Percentiles rank a stretch among this genome's conserved stretches.
These are phyloP conservation scores for Pestalotiopsis sp. DNA, from an alignment of 2,329 filamentous ascomycete species.

Conservation along the genomic window DNA sequence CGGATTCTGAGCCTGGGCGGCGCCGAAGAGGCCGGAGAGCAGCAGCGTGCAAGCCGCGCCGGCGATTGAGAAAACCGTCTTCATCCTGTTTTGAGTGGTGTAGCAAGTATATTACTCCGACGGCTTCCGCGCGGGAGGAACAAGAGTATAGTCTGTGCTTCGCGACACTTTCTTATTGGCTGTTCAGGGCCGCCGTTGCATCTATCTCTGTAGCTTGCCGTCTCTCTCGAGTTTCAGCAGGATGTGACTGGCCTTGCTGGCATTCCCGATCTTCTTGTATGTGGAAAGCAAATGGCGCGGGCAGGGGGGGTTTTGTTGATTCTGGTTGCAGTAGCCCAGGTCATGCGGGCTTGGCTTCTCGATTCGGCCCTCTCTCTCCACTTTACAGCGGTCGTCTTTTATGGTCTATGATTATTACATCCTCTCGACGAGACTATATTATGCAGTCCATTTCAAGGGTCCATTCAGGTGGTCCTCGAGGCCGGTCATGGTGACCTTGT, in stretches of 20 bases:
- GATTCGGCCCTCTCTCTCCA: not conserved
- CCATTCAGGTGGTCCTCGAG: not conserved
- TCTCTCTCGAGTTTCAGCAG: not conserved
- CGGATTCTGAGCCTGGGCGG: conserved; percentile 16
- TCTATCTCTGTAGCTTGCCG: not conserved
- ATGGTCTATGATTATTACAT: not conserved
- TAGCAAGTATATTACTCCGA: not conserved
- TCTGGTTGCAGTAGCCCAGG: not conserved
- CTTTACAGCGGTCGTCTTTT: not conserved
- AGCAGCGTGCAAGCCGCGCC: conserved; percentile 13
- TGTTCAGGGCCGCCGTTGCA: not conserved
- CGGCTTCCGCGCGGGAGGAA: not conserved
- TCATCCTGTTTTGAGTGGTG: not conserved
- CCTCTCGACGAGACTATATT: not conserved
- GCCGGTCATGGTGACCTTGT: not conserved
- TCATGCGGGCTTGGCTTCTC: not conserved
- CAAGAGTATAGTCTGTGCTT: not conserved
- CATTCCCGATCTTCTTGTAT: not conserved
- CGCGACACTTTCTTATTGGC: not conserved
- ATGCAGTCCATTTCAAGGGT: not conserved
- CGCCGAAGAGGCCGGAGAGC: conserved; percentile 14
- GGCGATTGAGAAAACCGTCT: not conserved
- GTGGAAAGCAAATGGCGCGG: not conserved
- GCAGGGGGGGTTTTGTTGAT: not conserved
- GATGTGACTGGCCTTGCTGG: not conserved